Evolutionary conservation across 2,329 filamentous ascomycete species (phyloP).

Genomic region (Arthrocladium fulminans): DNA sequence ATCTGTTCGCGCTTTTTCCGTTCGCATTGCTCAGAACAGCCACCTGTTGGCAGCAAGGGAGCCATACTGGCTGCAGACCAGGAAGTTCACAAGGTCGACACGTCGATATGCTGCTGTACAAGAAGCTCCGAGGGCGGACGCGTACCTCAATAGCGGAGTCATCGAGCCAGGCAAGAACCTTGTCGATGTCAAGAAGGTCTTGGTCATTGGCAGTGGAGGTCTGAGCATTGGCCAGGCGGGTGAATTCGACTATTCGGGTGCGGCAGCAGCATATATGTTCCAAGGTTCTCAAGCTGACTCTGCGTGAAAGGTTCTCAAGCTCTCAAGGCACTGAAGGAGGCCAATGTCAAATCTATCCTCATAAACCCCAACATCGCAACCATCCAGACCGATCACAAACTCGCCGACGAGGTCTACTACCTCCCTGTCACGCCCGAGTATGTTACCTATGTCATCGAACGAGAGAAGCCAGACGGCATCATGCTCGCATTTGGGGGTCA

Average conservation of each 20-base stretch:
- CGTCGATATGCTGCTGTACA: constrained; percentile 43
- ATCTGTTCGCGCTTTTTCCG: constrained; percentile 4
- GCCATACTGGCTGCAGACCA: constrained; percentile 35
- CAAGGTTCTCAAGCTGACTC: constrained; percentile 3
- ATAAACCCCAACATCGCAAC: constrained; percentile 98
- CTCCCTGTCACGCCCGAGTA: constrained; percentile 96
- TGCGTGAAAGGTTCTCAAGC: constrained; percentile 70
- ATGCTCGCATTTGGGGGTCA: constrained; percentile 96
- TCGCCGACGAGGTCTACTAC: constrained; percentile 97
- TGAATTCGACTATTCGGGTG: constrained; percentile 98
- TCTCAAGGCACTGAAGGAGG: constrained; percentile 92
- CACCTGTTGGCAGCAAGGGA: constrained; percentile 30
- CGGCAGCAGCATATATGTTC: constrained; percentile 28
- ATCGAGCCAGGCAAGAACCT: constrained; percentile 67
- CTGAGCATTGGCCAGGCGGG: constrained; percentile 94
- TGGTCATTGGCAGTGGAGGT: constrained; percentile 92
- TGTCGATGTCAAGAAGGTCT: constrained; percentile 90
- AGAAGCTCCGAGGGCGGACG: constrained; percentile 69
- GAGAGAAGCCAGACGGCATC: constrained; percentile 90
- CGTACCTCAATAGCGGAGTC: constrained; percentile 80
- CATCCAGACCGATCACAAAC: constrained; percentile 92
- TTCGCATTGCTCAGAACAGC: constrained; percentile 3
- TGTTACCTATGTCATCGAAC: constrained; percentile 93
- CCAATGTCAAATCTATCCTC: constrained; percentile 79
- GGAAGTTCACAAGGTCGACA: constrained; percentile 35